Evolutionary conservation across 1,284 basidiomycete genomes (phyloP), one percentile per base, ranked within the genome.

Genomic region (Filobasidium uniguttulatum): DNA sequence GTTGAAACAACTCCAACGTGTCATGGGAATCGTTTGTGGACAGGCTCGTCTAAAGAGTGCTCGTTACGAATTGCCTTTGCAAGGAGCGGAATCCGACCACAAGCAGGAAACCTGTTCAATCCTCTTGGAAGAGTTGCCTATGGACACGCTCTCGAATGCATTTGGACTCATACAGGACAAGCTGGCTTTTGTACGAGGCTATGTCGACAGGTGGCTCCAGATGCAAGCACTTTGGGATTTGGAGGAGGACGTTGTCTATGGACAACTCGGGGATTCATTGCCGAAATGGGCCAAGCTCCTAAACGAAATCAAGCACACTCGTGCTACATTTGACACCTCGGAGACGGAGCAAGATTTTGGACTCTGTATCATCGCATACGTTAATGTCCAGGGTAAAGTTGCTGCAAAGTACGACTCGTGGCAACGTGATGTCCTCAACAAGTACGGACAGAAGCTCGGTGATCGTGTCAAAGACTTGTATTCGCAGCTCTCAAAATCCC

Each of bases 221-320:
- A 98, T 98, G 78, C 94, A 98, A 69, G 93, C 90, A 0, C 75
- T 98, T 0, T 98, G 93, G 94, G 94, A 98, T 66, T 80, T 97
- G 44, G 90, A 98, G 69, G 79, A 90, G 14, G 93, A 97, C 75
- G 85, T 85, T 62, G 90, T 98, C 19, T 97, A 94, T 75, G 83
- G 81, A 48, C 83, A 85, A 0, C 81, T 97, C 6, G 94, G 93
- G 17, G 90, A 97, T 65, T 87, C 85, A 9, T 79, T 98, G 19
- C 79, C 79, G 1, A 77, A 83, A 65, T 99, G 94, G 94, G 89
- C 94, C 63, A 83, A 91, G 61, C 78, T 98, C 1, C 75, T 98
- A 8, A 86, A 83, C 4, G 91, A 94, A 66, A 97, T 98, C 72
- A 91, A 94, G 68, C 89, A 90, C 66, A 83, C 90, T 8, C 82